Percentiles rank a stretch among this genome's conserved stretches.
Evolutionary conservation across 768 basidiomycete genomes (phyloP).

Genomic region (Russula olivacea): DNA sequence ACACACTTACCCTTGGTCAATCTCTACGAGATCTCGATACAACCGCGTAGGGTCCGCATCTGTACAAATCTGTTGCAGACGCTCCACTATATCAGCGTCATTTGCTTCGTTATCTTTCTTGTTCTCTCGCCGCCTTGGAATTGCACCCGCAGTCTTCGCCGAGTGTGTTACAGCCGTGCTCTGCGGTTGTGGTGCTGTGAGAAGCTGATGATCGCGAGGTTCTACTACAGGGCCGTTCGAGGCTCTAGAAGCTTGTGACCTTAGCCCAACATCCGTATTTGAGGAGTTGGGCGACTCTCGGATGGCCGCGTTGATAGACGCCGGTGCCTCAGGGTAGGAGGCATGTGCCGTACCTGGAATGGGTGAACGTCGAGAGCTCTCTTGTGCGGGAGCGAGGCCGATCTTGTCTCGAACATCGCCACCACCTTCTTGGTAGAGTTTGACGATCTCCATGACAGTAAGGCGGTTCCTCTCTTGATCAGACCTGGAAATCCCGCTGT

Average conservation of each 20-base stretch:
- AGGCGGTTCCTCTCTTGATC: conserved; percentile 98
- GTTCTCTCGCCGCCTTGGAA: conserved; percentile 53
- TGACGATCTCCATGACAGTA: conserved; percentile 97
- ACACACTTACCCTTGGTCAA: conserved; percentile 86
- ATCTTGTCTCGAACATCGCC: conserved; percentile 84
- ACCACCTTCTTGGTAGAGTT: conserved; percentile 90
- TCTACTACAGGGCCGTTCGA: background rate
- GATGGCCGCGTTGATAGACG: conserved; percentile 24
- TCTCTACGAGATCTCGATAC: conserved; percentile 90
- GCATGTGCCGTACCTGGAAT: conserved; percentile 14
- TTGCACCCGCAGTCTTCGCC: conserved; percentile 65
- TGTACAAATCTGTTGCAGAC: conserved; percentile 90
- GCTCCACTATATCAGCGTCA: conserved; percentile 84
- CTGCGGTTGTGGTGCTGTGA: conserved; percentile 38
- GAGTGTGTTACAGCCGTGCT: conserved; percentile 60
- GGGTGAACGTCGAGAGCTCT: conserved; percentile 22
- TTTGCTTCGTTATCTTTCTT: conserved; percentile 58
- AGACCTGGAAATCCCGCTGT: conserved; percentile 86
- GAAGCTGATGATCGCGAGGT: conserved; percentile 32
- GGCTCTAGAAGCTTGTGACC: background rate
- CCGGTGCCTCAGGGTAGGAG: conserved; percentile 21
- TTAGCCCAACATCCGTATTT: conserved; percentile 14
- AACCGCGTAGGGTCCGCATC: conserved; percentile 94
- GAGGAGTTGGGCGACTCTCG: conserved; percentile 19
- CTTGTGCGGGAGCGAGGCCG: conserved; percentile 36